Evolutionary conservation across 129 eudicot species (phyloP).

Genomic region (Erigeron canadensis): DNA sequence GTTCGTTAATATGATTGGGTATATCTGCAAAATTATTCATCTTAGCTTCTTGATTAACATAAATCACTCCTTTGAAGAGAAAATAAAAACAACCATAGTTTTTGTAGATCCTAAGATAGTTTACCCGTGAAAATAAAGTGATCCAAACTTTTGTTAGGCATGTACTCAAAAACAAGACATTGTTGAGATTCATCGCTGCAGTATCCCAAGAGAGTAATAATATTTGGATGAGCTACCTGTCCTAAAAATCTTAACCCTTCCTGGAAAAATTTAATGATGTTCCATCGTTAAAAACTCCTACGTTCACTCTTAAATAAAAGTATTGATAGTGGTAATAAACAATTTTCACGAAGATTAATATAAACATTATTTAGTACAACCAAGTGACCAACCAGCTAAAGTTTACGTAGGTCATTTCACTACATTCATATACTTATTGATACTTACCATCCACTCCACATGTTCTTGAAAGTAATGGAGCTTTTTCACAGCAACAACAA

Average conservation of each 20-base stretch:
- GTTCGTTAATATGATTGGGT: constrained; percentile 12
- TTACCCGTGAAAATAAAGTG: constrained; percentile 23
- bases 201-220: constrained; percentile 31
- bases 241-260: constrained; percentile 10
- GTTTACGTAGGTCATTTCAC: background rate
- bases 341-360: too few species aligned
- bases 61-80: background rate
- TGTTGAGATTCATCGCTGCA: constrained; percentile 12
- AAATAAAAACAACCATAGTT: background rate
- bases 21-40: background rate
- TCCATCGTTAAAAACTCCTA: too few species aligned
- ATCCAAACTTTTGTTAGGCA: constrained; percentile 23
- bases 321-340: too few species aligned
- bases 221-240: constrained; percentile 26
- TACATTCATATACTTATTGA: too few species aligned
- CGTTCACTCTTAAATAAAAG: too few species aligned
- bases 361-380: background rate
- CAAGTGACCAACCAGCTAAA: too few species aligned
- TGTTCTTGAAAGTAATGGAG: constrained; percentile 2
- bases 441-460: constrained; percentile 30
- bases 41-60: constrained; percentile 4
- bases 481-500: constrained; percentile 39
- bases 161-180: constrained; percentile 37
- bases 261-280: constrained; percentile 19
- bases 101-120: background rate